Conservation (phyloP, 2,329 filamentous ascomycete genomes). For the Cadophora luteo-olivacea region DNA sequence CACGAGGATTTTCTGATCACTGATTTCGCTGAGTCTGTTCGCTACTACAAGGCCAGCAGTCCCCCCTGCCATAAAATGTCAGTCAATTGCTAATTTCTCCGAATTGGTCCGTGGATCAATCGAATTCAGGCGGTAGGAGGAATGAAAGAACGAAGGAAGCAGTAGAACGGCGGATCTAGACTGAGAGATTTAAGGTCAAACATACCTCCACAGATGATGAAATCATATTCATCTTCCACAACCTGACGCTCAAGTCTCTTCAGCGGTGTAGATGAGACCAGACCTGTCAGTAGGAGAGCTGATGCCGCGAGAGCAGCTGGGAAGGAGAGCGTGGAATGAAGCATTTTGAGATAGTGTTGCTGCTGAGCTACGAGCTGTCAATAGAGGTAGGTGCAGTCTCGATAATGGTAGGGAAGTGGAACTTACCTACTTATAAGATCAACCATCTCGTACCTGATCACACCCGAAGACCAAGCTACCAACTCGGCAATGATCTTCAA, state of each 20-base stretch:
- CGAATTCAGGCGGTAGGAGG: no score
- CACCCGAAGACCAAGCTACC: background rate
- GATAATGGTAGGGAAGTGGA: background rate
- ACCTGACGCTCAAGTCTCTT: slow-evolving; percentile 7
- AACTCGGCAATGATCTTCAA: background rate
- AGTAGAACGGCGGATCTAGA: background rate
- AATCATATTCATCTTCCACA: slow-evolving; percentile 41
- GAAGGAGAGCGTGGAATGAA: background rate
- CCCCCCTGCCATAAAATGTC: slow-evolving; percentile 47
- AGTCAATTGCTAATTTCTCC: no score
- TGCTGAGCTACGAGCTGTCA: background rate
- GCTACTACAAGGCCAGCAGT: slow-evolving; percentile 52
- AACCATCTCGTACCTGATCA: background rate
- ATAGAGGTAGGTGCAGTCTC: no score
- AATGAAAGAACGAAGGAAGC: background rate
- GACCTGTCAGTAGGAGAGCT: background rate
- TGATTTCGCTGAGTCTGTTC: slow-evolving; percentile 48
- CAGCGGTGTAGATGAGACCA: background rate
- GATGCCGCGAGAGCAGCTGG: background rate
- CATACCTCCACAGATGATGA: slow-evolving; percentile 51
- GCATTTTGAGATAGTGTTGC: background rate
- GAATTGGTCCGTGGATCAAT: no score
- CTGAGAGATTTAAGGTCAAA: background rate
- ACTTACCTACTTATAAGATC: background rate
- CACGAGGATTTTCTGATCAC: slow-evolving; percentile 46